These are phyloP conservation scores for Nematocida parisii DNA, from an alignment of 371 early-diverging fungal genomes.

Conservation along the genomic window DNA sequence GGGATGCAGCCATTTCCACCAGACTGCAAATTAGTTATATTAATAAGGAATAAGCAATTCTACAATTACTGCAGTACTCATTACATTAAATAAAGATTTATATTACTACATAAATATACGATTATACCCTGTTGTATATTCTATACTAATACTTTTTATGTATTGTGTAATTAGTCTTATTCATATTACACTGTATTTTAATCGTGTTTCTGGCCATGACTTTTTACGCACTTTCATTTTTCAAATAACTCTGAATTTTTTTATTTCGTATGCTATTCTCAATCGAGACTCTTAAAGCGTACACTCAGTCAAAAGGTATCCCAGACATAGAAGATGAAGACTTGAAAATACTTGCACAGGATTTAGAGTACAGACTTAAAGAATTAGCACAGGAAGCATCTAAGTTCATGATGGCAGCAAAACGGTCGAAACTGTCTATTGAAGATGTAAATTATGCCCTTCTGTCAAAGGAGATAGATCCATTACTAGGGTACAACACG, in stretches of 20 bases:
- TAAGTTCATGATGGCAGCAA: slow-evolving; percentile 93
- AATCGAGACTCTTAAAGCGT: slow-evolving; percentile 69
- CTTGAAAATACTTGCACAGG: slow-evolving; percentile 80
- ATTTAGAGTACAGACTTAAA: slow-evolving; percentile 89
- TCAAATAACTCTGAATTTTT: slow-evolving; percentile 15
- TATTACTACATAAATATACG: not conserved
- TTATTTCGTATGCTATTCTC: slow-evolving; percentile 69
- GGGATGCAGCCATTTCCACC: slow-evolving; percentile 47
- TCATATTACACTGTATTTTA: too few relatives aligned
- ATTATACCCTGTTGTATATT: too few relatives aligned
- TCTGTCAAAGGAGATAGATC: slow-evolving; percentile 89
- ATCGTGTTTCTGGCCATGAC: too few relatives aligned
- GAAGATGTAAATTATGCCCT: slow-evolving; percentile 91
- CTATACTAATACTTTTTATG: too few relatives aligned
- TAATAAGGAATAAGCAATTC: slow-evolving; percentile 9
- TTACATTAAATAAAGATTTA: not conserved
- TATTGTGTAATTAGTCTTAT: too few relatives aligned
- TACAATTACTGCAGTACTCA: not conserved
- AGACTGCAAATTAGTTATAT: slow-evolving; percentile 38
- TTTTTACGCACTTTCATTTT: not conserved
- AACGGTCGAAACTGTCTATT: slow-evolving; percentile 78
- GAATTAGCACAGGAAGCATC: slow-evolving; percentile 90
- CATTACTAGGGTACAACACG: slow-evolving; percentile 85
- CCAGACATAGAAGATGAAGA: slow-evolving; percentile 83
- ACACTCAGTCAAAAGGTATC: slow-evolving; percentile 83